These are phyloP conservation scores for Aspergillus piperis DNA, from an alignment of 2,329 filamentous ascomycete species.

Conservation along the genomic window DNA sequence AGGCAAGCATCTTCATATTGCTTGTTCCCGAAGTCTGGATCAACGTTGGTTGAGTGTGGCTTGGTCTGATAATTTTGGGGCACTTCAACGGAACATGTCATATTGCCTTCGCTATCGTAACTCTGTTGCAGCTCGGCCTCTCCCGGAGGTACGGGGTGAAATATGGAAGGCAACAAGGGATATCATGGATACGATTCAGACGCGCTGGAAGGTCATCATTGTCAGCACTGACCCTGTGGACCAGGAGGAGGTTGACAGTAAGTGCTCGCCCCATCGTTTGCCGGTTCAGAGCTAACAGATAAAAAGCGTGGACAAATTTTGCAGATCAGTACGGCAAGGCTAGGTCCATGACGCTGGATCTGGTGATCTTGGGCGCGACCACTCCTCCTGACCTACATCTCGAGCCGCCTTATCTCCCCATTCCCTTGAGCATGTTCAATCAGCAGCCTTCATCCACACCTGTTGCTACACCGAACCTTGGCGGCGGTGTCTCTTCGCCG, in stretches of 20 bases:
- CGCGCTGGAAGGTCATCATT: conserved; percentile 59
- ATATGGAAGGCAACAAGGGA: conserved; percentile 60
- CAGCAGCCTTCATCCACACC: conserved; percentile 39
- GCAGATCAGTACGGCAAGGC: conserved; percentile 43
- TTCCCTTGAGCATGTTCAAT: conserved; percentile 37
- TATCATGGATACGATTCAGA: conserved; percentile 54
- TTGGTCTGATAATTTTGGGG: conserved; percentile 61
- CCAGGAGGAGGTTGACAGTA: conserved; percentile 54
- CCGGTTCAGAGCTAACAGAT: conserved; percentile 21
- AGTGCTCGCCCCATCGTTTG: conserved; percentile 9
- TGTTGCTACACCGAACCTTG: conserved; percentile 42
- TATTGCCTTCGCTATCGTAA: conserved; percentile 54
- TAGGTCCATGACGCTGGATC: conserved; percentile 35
- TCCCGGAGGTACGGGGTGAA: conserved; percentile 56
- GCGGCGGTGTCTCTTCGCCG: conserved; percentile 39
- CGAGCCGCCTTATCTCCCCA: conserved; percentile 33
- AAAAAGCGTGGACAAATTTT: conserved; percentile 40
- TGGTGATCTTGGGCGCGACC: conserved; percentile 40
- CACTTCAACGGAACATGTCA: conserved; percentile 54
- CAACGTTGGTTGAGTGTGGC: conserved; percentile 60
- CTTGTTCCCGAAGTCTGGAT: conserved; percentile 58
- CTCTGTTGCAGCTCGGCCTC: conserved; percentile 32
- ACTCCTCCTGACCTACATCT: conserved; percentile 39
- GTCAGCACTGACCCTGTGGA: conserved; percentile 55
- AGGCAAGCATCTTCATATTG: conserved; percentile 59